Evolutionary conservation across 208 protist species (phyloP), one percentile per base, ranked within the genome.

Genomic region (Crithidia expoeki): DNA sequence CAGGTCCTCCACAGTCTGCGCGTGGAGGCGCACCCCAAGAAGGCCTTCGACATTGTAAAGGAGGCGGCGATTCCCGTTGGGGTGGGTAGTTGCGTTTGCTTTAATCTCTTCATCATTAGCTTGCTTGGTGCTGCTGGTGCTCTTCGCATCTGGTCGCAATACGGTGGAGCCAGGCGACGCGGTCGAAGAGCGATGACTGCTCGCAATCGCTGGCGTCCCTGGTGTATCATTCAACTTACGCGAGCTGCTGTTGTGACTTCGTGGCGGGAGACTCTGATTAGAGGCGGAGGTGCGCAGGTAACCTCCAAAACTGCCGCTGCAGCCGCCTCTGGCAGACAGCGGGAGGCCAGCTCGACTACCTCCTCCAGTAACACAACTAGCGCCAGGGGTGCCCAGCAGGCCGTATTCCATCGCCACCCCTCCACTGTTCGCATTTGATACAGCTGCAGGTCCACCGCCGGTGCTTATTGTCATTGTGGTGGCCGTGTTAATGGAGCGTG

Each of bases 191-290:
- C 61, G 61, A 2, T 67, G 49, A 28, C 61, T 57, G 28, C 61
- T 32, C 17, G 50, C 34, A 44, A 76, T 70, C 6, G 55, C 32
- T 4, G 46, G 55, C 49, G 62, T 50, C 16, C 44, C 23, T 3
- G 70, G 62, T 17, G 70, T 68, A 12, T 65, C 55, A 23, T 36
- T 76, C 23, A 69, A 38, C 6, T 56, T 61, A 23, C 27, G 62
- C 33, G 70, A 50, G 55, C 61, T 69, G 61, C 65, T 68, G 70
- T 68, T 65, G 9, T 52, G 62, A 21, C 62, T 65, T 5, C 70
- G 70, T 25, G 70, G 12, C 6, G 62, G 62, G 9, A 76, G 70
- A 30, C 62, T 64, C 21, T 49, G 53, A 25, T 30, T 65, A 0
- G 62, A 76, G 23, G 62, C 62, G 4, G 62, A 76, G 23, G 52